phyloP scores from a whole-genome alignment of 2,329 filamentous ascomycete genomes.

The Verticillium alfalfae region DNA sequence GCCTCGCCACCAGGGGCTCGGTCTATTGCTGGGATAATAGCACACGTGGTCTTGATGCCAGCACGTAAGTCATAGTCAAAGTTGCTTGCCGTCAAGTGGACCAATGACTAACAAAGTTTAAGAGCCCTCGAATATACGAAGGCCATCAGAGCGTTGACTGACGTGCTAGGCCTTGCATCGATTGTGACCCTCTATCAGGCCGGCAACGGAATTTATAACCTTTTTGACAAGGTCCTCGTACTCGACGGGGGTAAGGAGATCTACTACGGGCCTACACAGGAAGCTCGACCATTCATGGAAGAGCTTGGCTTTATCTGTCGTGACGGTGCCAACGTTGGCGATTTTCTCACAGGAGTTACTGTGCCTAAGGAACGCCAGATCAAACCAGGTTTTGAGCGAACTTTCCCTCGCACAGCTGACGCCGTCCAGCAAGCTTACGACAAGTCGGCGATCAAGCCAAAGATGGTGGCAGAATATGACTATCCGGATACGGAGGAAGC shows the following conservation, averaged over 20 bases:
- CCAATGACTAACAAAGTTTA: neutral
- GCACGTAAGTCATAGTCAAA: constrained; percentile 33
- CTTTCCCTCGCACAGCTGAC: constrained; percentile 38
- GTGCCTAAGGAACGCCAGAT: constrained; percentile 65
- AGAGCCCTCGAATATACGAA: constrained; percentile 55
- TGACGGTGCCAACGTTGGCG: constrained; percentile 57
- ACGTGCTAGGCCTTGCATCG: constrained; percentile 52
- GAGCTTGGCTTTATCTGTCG: constrained; percentile 56
- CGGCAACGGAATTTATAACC: constrained; percentile 62
- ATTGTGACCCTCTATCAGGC: constrained; percentile 66
- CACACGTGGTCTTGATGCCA: constrained; percentile 61
- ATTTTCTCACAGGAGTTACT: constrained; percentile 61
- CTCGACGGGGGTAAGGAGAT: constrained; percentile 61
- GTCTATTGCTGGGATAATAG: constrained; percentile 65
- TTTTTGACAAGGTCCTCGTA: constrained; percentile 66
- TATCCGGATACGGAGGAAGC: constrained; percentile 48
- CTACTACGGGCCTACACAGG: constrained; percentile 55
- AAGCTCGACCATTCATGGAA: constrained; percentile 62
- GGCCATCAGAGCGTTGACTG: constrained; percentile 58
- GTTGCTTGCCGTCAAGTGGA: neutral
- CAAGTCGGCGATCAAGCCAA: constrained; percentile 39
- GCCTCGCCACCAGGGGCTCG: constrained; percentile 49
- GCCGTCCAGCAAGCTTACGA: constrained; percentile 45
- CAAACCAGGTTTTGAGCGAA: constrained; percentile 27
- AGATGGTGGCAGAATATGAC: constrained; percentile 50